Evolutionary conservation across 306 rosid species (phyloP), one percentile per base, ranked within the genome.

Genomic region (Lablab purpureus): DNA sequence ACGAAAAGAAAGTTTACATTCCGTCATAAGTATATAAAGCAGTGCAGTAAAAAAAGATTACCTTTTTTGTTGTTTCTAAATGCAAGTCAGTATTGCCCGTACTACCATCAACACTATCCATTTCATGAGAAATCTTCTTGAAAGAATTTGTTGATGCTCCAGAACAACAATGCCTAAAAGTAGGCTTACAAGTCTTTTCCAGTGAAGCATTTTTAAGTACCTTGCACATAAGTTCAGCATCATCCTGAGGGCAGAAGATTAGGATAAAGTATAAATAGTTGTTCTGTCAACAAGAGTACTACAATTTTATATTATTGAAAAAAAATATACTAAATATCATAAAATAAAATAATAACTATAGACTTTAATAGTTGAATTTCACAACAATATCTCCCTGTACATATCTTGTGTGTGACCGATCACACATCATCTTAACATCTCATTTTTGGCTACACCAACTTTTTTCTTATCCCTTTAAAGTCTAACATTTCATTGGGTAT

Each of bases 221-320:
- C 82, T 81, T 84, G 83, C 82, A 93, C 87, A 96, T 21, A 84
- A 81, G 90, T 85, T 85, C 94, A 69, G 98, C 99, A 85, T 91
- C 94, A 14, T 79, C 84, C 99, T 96, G 83, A 75, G 69, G 73
- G 64, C 58, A 68, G 68, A 56, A 82, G 72, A 30, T 60, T 72
- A 22, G 45, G 32, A 67, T 49, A 80, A 43, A 75, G 11, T 14
- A 18, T 62, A 58, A 70, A 23, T 30, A 56, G 25, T 25, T 12
- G 63, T 64, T 74, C 63, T 13, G 18, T 66, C 65, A 65, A 41
- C 22, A 62, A 75, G 68, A 74, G 25, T 30, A 28, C 45, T 10
- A 66, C 60, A 58, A 21, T 51, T 27, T 71, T 59, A 47, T 12
- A 74, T 63, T 74, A 52, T 17, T 43, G 60, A 15, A 45, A 64